Evolutionary conservation across 1,284 basidiomycete genomes (phyloP).

Genomic region (Tilletiaria anomala): DNA sequence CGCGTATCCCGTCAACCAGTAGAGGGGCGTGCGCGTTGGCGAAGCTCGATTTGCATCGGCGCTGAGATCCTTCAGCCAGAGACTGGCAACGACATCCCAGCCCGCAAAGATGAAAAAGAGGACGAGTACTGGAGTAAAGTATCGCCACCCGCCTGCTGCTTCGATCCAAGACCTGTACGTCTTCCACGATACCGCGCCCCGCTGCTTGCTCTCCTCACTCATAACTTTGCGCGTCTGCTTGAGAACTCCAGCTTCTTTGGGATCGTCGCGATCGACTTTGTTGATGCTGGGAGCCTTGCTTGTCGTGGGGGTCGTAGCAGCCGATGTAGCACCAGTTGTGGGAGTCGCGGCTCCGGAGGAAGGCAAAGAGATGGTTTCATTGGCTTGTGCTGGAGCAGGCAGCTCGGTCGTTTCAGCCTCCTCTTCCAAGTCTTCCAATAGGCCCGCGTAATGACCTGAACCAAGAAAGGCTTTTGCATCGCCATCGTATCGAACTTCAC

Average conservation of each 20-base stretch:
- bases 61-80: not conserved
- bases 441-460: not conserved
- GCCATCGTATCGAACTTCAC: not conserved
- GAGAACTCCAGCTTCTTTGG: not conserved
- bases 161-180: too few species aligned
- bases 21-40: not conserved
- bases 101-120: too few species aligned
- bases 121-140: too few species aligned
- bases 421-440: not conserved
- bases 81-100: not conserved
- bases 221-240: not conserved
- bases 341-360: too few species aligned
- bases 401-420: too few species aligned
- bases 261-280: not conserved
- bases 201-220: not conserved
- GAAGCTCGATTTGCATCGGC: not conserved
- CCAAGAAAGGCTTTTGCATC: not conserved
- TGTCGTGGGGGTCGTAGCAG: too few species aligned
- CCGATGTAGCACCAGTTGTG: too few species aligned
- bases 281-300: too few species aligned
- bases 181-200: constrained; percentile 1
- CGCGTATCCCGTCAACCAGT: not conserved
- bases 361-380: too few species aligned
- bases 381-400: too few species aligned
- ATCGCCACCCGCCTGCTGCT: too few species aligned